Conservation (phyloP, 78 protist species). For the Ministeria vibrans region DNA sequence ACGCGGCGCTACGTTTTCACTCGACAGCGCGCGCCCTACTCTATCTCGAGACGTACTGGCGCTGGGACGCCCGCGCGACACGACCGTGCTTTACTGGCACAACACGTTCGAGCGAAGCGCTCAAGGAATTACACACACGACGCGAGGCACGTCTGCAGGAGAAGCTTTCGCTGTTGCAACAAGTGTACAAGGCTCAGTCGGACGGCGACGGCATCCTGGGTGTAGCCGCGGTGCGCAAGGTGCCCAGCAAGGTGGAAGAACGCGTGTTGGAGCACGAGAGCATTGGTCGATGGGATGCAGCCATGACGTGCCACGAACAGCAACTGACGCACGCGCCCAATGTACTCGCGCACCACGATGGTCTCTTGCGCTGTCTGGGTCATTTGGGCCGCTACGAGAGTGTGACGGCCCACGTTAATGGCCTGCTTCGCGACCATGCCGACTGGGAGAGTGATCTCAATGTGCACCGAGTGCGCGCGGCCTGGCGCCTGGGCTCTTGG, state of each 20-base stretch:
- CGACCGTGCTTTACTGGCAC: not conserved
- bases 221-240: not conserved
- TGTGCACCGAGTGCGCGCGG: slow-evolving; percentile 12
- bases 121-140: not conserved
- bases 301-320: slow-evolving; percentile 9
- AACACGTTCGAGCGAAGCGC: not conserved
- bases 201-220: slow-evolving; percentile 31
- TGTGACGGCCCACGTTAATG: not conserved
- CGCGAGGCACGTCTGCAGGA: not conserved
- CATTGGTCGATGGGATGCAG: slow-evolving; percentile 10
- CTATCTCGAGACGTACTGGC: not conserved
- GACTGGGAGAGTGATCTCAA: not conserved
- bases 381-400: slow-evolving; percentile 25
- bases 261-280: slow-evolving; percentile 9
- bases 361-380: slow-evolving; percentile 12
- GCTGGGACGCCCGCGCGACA: not conserved
- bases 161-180: slow-evolving; percentile 11
- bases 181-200: not conserved
- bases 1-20: not conserved
- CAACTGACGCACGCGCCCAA: not conserved
- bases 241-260: not conserved
- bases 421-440: not conserved
- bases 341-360: not conserved
- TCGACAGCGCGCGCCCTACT: slow-evolving; percentile 7
- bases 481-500: slow-evolving; percentile 58